Base-by-base conservation (phyloP, 352 stramenopile species). In the Phytophthora capsici region DNA sequence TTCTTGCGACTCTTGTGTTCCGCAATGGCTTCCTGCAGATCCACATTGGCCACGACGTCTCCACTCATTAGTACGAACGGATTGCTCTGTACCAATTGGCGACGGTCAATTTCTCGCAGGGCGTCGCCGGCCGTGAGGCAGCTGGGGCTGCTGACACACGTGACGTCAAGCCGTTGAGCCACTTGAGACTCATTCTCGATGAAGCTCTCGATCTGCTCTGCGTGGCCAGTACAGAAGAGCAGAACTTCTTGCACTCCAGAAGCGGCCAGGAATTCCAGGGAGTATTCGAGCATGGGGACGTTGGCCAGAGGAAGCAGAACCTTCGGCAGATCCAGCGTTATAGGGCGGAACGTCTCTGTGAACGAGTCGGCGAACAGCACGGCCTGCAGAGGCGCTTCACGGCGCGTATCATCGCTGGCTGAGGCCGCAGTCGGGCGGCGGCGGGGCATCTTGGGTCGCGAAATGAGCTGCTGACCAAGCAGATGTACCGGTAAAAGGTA, bases 21-120 rank as follows among this genome's bases (percentile, higher is more conserved):
- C 3, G 73, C 70, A 30, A 97, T 80, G 10, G 80, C 82, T 0
- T 73, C 61, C 28, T 85, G 80, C 20, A 98, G 78, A 63, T 99
- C 86, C 28, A 99, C 94, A 75, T 99, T 99, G 41, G 95, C 96
- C 17, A 99, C 88, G 3, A 98, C 95, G 80, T 99, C 97, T 10
- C 96, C 97, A 34, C 82, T 96, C 70, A 99, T 96, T 26, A 99
- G 78, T 7, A 99, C 83, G 72, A 99, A 99, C 25, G 97, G 97
- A 77, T 99, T 97, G 55, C 88, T 98, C 59, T 97, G 89, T 43
- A 99, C 89, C 12, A 99, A 67, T 69, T 96, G 86, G 53, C 89
- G 85, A 16, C 94, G 87, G 73, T 99, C 97, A 38, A 99, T 83
- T 80, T 99, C 97, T 6, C 97, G 88, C 38, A 99, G 76, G 10